Conservation (phyloP, 2,329 filamentous ascomycete genomes). For the Aspergillus nomiae region DNA sequence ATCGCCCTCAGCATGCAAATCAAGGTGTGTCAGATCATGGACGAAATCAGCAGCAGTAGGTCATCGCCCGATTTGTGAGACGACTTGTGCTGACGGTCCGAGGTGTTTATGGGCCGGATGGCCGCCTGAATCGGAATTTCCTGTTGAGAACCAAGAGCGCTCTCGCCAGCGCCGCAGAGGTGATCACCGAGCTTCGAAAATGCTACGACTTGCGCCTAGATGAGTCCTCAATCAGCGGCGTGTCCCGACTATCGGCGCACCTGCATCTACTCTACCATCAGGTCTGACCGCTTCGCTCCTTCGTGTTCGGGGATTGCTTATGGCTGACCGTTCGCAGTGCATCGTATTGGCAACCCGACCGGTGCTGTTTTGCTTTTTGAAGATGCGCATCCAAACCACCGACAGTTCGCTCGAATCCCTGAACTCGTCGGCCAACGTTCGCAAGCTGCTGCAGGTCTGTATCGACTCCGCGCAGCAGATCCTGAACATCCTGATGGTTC, state of each 20-base stretch:
- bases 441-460: conserved; percentile 44
- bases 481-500: conserved; percentile 44
- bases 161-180: conserved; percentile 40
- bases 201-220: conserved; percentile 42
- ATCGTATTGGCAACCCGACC: conserved; percentile 46
- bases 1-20: conserved; percentile 49
- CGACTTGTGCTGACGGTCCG: not conserved
- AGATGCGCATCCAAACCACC: conserved; percentile 34
- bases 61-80: not conserved
- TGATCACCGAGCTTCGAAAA: conserved; percentile 43
- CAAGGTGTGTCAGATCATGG: conserved; percentile 48
- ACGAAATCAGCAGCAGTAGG: conserved; percentile 49
- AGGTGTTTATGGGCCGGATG: conserved; percentile 48
- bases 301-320: not conserved
- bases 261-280: conserved; percentile 45
- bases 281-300: conserved; percentile 22
- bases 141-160: conserved; percentile 44
- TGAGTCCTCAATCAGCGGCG: conserved; percentile 36
- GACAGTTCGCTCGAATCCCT: conserved; percentile 32
- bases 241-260: conserved; percentile 47
- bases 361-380: conserved; percentile 47
- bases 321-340: conserved; percentile 29
- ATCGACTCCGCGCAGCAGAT: conserved; percentile 49
- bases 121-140: conserved; percentile 38
- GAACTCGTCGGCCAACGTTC: conserved; percentile 40